phyloP scores from a whole-genome alignment of 2,329 filamentous ascomycete species.

The Rutstroemia sp. region DNA sequence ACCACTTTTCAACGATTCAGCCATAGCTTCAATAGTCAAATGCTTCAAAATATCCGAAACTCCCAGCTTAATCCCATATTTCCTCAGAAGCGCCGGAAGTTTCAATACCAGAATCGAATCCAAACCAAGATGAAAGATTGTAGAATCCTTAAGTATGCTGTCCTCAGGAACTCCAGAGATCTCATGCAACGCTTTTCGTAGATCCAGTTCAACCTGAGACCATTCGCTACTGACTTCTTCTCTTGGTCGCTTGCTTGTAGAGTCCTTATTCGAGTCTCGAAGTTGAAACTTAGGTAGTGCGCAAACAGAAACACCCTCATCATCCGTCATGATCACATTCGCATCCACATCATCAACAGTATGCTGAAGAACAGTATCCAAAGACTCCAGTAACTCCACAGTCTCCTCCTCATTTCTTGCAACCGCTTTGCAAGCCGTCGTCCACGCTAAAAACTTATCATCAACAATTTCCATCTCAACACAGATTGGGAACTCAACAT shows the following conservation, averaged over 20 bases:
- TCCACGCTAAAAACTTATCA: constrained; percentile 52
- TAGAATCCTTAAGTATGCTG: constrained; percentile 53
- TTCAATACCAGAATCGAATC: constrained; percentile 93
- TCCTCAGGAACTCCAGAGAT: constrained; percentile 53
- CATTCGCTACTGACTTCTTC: constrained; percentile 23
- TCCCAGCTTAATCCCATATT: constrained; percentile 50
- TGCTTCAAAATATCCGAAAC: constrained; percentile 67
- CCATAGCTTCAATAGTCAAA: constrained; percentile 59
- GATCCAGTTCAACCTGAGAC: constrained; percentile 28
- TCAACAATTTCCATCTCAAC: constrained; percentile 66
- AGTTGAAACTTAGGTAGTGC: constrained; percentile 44
- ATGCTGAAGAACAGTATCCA: constrained; percentile 52
- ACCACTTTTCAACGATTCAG: constrained; percentile 28
- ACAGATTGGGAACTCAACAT: constrained; percentile 75
- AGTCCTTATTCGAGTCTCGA: neutral
- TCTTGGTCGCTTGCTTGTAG: neutral
- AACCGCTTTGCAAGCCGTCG: constrained; percentile 58
- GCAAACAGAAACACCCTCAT: constrained; percentile 53
- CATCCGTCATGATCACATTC: constrained; percentile 47
- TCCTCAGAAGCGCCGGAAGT: constrained; percentile 62
- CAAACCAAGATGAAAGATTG: constrained; percentile 76
- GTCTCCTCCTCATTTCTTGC: constrained; percentile 42
- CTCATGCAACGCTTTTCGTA: constrained; percentile 43
- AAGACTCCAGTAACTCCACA: constrained; percentile 43
- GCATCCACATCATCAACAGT: constrained; percentile 44